Evolutionary conservation across 257 asterid species (phyloP), one percentile per base, ranked within the genome.

Genomic region (Scutellaria baicalensis): DNA sequence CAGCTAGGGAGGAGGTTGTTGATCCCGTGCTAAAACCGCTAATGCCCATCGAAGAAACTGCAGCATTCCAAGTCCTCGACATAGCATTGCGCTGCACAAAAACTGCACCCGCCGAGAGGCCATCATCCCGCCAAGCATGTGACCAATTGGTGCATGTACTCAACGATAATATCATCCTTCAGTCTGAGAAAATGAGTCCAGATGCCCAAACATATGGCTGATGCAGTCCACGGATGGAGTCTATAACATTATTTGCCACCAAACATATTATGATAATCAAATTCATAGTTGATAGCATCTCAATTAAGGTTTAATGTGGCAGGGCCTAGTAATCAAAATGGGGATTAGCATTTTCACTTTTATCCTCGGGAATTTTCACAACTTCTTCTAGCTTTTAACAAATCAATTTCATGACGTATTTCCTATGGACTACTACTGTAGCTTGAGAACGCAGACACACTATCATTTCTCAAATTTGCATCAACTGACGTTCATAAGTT

Each of bases 81-180:
- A 84, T 89, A 35, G 95, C 96, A 36, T 60, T 90, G 55, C 78
- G 73, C 76, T 93, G 98, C 88, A 93, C 97, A n/a, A 90, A 89
- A 73, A 89, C 92, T 9, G 86, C 88, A 16, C 97, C 97, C 0
- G 88, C 89, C 6, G 97, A 90, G 64, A 85, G 98, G 73, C 97
- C 96, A 20, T 77, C 95, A 0, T 88, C 97, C 36, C 76, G 97
- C 12, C 88, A 84, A 74, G 94, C 81, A 2, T 83, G 96, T 17
- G 78, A 85, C 69, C 84, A 67, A 12, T 68, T 93, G 67, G 76
- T 85, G 72, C 96, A 77, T 67, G 81, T 81, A 8, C 63, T 81
- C 10, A 84, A 80, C 4, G 95, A 93, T 51, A 69, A 86, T 80
- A 65, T 40, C 51, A 56, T 5, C 33, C 33, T 86, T 75, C 83